These are phyloP conservation scores for Cunninghamia lanceolata DNA, from an alignment of 75 land plant genomes.

Conservation along the genomic window DNA sequence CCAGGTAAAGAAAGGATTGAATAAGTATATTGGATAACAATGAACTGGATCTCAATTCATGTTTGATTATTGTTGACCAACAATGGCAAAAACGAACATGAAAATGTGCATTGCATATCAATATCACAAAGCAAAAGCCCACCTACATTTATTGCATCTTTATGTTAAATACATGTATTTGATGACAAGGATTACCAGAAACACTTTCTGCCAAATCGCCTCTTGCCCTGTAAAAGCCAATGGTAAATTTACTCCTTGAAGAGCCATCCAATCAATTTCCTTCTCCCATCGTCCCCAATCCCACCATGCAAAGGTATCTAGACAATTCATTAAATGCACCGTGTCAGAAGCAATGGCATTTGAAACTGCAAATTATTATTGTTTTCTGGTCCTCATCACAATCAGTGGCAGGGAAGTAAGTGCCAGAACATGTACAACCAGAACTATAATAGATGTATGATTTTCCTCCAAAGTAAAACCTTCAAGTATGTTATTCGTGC, in stretches of 20 bases:
- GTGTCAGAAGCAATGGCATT: neutral
- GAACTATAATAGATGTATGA: neutral
- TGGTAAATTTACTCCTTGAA: conserved; percentile 78
- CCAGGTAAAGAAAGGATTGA: neutral
- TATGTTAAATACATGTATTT: neutral
- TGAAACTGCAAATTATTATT: neutral
- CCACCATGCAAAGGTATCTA: conserved; percentile 84
- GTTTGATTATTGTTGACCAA: neutral
- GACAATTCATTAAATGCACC: neutral
- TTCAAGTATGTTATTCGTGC: too few species aligned
- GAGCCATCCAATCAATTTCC: conserved; percentile 89
- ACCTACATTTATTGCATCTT: conserved; percentile 8
- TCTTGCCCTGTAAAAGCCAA: conserved; percentile 80
- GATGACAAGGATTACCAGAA: conserved; percentile 24
- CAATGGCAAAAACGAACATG: neutral
- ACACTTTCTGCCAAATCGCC: conserved; percentile 75
- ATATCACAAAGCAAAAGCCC: neutral
- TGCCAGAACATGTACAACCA: neutral
- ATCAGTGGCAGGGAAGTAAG: neutral
- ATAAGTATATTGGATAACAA: neutral
- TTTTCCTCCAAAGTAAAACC: neutral
- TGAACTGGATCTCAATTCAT: neutral
- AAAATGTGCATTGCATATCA: neutral
- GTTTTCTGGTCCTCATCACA: neutral
- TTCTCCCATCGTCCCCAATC: conserved; percentile 78